Evolutionary conservation across 73 alveolate genomes (phyloP).

Genomic region (Uronychia binucleata): DNA sequence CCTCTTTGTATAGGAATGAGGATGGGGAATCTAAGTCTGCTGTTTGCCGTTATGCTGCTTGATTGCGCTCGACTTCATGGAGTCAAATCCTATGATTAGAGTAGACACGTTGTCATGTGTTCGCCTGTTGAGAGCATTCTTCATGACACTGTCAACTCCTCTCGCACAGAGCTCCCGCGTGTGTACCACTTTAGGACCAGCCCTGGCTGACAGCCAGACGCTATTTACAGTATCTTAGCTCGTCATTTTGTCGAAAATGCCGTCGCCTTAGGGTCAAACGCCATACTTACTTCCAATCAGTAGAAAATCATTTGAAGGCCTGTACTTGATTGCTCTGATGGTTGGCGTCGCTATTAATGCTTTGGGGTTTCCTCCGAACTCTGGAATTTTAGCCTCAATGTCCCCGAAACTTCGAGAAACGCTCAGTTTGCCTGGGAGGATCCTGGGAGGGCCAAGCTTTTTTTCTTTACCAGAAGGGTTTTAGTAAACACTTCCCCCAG

Average conservation of each 20-base stretch:
- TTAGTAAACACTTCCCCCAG: constrained; percentile 58
- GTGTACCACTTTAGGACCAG: background rate
- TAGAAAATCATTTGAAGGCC: constrained; percentile 30
- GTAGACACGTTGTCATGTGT: constrained; percentile 55
- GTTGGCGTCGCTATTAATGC: constrained; percentile 81
- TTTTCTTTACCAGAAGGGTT: constrained; percentile 20
- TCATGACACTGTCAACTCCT: constrained; percentile 39
- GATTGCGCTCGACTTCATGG: background rate
- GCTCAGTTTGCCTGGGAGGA: constrained; percentile 79
- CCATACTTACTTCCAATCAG: constrained; percentile 11
- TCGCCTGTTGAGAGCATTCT: constrained; percentile 36
- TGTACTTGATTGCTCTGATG: constrained; percentile 41
- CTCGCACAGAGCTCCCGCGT: background rate
- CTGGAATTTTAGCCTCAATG: constrained; percentile 73
- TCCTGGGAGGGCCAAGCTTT: constrained; percentile 79
- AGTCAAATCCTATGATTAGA: constrained; percentile 48
- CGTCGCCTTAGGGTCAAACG: constrained; percentile 16
- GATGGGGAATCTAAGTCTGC: no score
- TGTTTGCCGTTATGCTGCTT: background rate
- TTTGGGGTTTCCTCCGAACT: constrained; percentile 81
- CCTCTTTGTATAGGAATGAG: no score
- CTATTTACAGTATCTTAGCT: constrained; percentile 35
- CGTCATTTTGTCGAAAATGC: constrained; percentile 31
- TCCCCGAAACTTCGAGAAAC: constrained; percentile 81
- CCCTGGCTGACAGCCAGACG: constrained; percentile 18